Base-by-base conservation (phyloP, 2,329 filamentous ascomycete genomes). In the Cryphonectria japonica region DNA sequence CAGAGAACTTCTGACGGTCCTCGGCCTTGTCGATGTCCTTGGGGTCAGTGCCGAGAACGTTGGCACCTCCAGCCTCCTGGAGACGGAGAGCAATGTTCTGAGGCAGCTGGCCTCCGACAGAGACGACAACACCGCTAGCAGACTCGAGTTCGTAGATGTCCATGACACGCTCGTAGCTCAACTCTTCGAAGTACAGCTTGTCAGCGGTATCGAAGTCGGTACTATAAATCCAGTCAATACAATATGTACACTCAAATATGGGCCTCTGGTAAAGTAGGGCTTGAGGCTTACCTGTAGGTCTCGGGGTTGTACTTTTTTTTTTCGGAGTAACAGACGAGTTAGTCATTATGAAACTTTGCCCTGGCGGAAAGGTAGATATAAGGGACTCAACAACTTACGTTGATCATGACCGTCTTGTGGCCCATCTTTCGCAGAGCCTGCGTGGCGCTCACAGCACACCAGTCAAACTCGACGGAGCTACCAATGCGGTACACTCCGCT, bases 341-440 rank as follows among this genome's bases (percentile, higher is more conserved):
- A 67, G 66, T 8, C 26, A 41, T 43, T 8, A n/a, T 14, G 9
- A 2, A 19, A 11, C 13, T 59, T 13, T 59, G 54, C 7, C 14
- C 26, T 19, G 26, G 19, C 29, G 13, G 26, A 34, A 5, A 34
- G 8, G n/a, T 64, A 46, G n/a, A 26, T 39, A 57, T 11, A 43
- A 39, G 54, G 39, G 39, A 26, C 9, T 26, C 43, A 32, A 34
- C 9, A 9, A 66, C 85, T 86, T 82, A 88, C 86, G 78, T 98
- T 98, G 78, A 99, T 96, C 93, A 98, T 97, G 71, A 97, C 90
- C 41, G 96, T 98, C 90, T 98, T 98, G 86, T 97, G 92, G 76
- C 94, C 95, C 86, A 97, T 93, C 73, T 91, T 86, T 77, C 91
- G 90, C 74, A 98, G 87, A 59, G 94, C 93, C 73, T 93, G 87